These are phyloP conservation scores for Cystobasidium sp. DNA, from an alignment of 1,284 basidiomycete species.

Conservation along the genomic window DNA sequence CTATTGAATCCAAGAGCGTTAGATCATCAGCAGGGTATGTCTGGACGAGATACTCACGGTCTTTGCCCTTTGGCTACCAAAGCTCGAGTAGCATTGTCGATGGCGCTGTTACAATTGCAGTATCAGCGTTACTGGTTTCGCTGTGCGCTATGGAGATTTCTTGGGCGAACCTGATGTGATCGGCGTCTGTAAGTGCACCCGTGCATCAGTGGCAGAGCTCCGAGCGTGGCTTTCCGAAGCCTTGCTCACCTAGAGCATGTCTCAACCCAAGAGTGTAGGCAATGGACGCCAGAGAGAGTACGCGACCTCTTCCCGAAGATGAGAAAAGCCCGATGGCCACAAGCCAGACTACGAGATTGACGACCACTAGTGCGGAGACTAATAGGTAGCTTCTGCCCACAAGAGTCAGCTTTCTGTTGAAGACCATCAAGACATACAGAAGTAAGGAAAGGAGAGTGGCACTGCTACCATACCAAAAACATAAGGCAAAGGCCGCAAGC, in stretches of 20 bases:
- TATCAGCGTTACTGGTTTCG: neutral
- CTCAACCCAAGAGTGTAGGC: constrained; percentile 58
- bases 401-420: constrained; percentile 52
- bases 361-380: constrained; percentile 51
- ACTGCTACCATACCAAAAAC: too few species aligned
- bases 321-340: constrained; percentile 54
- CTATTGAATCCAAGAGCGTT: constrained; percentile 45
- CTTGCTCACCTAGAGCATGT: constrained; percentile 55
- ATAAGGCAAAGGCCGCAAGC: too few species aligned
- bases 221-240: neutral
- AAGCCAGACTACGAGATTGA: constrained; percentile 56
- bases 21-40: neutral
- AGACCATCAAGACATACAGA: neutral
- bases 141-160: neutral
- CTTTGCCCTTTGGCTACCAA: constrained; percentile 48
- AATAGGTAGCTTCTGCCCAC: constrained; percentile 54
- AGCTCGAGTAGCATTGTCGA: constrained; percentile 48
- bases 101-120: constrained; percentile 17
- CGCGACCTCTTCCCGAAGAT: constrained; percentile 23
- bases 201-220: constrained; percentile 43
- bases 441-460: too few species aligned
- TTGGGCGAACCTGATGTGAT: constrained; percentile 29
- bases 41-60: constrained; percentile 11
- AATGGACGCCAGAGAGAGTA: constrained; percentile 54
- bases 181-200: constrained; percentile 37